phyloP scores from a whole-genome alignment of 179 eudicot genomes.

The Spergularia azorica region DNA sequence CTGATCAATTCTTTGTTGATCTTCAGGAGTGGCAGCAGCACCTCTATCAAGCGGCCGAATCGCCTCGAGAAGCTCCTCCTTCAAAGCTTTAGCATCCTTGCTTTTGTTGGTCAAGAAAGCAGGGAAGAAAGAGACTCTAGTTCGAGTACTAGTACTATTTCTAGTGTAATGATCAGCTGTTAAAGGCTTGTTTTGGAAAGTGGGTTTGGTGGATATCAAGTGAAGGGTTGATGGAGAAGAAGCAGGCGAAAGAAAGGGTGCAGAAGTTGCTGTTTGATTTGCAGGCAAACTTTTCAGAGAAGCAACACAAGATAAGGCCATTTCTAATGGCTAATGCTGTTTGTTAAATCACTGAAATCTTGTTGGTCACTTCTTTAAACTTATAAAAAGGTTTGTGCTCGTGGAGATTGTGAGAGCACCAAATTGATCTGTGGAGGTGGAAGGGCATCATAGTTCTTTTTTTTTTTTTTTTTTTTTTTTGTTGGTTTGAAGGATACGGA shows the following conservation, averaged over 20 bases:
- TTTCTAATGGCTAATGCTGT: neutral
- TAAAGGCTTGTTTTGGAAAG: conserved; percentile 1
- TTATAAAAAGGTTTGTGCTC: neutral
- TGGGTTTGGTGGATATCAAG: conserved; percentile 23
- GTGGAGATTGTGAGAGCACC: conserved; percentile 6
- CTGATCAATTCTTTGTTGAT: conserved; percentile 60
- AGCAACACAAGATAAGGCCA: conserved; percentile 33
- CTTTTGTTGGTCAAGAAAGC: conserved; percentile 47
- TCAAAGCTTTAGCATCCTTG: conserved; percentile 43
- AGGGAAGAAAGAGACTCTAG: conserved; percentile 58
- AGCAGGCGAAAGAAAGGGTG: neutral
- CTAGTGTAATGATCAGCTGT: conserved; percentile 5
- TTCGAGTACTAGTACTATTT: conserved; percentile 21
- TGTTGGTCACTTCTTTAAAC: no score
- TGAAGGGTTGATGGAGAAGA: conserved; percentile 20
- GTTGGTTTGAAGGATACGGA: no score
- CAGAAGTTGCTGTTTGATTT: conserved; percentile 20
- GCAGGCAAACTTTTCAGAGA: conserved; percentile 23
- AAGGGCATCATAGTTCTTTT: no score
- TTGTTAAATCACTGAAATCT: neutral
- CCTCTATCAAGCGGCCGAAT: conserved; percentile 74
- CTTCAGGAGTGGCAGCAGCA: conserved; percentile 65
- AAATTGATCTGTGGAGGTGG: neutral
- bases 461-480: no score
- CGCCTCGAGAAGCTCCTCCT: conserved; percentile 67